Evolutionary conservation across 73 alveolate species (phyloP).

Genomic region (Tetrahymena elliotti): DNA sequence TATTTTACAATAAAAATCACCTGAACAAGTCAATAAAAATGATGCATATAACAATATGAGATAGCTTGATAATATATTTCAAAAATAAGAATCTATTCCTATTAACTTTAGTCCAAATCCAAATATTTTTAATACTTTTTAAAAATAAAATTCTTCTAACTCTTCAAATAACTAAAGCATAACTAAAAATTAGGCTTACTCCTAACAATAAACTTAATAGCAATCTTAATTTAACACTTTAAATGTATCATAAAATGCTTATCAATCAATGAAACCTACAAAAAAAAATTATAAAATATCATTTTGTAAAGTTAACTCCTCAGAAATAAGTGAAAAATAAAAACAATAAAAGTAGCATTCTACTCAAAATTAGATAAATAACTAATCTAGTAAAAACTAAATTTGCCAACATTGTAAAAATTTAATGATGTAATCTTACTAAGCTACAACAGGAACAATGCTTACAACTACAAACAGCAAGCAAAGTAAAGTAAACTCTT

Average conservation of each 20-base stretch:
- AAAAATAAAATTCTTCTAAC: background rate
- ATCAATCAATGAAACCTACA: background rate
- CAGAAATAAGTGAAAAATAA: background rate
- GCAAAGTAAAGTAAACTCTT: background rate
- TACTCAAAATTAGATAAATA: no score
- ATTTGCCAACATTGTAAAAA: background rate
- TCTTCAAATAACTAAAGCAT: background rate
- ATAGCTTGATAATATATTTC: background rate
- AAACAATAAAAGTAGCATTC: no score
- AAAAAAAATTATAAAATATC: no score
- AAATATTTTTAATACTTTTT: background rate
- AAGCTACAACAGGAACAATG: background rate
- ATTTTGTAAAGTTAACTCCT: background rate
- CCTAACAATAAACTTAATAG: background rate
- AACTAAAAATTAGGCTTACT: background rate
- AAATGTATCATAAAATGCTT: background rate
- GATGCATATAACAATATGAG: background rate
- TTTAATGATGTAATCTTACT: background rate
- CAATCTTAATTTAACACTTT: background rate
- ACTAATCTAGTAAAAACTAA: no score
- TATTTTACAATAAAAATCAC: background rate
- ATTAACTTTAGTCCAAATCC: background rate
- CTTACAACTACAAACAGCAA: background rate
- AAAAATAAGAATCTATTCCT: background rate
- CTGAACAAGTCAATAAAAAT: background rate